phyloP scores from a whole-genome alignment of 306 rosid genomes.

The Prunus davidiana region DNA sequence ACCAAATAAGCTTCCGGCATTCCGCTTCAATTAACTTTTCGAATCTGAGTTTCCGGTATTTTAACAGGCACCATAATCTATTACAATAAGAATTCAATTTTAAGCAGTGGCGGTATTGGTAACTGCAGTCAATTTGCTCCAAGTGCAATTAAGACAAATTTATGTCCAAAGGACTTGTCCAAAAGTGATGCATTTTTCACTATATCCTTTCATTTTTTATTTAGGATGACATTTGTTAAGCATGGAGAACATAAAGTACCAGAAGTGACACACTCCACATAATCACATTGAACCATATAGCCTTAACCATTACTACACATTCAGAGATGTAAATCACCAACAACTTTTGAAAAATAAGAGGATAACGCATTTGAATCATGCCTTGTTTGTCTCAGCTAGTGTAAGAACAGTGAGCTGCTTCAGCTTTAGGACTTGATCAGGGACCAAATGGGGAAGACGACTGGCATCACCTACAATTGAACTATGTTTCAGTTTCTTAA shows the following conservation, averaged over 20 bases:
- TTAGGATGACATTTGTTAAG: neutral
- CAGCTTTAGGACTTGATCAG: conserved; percentile 84
- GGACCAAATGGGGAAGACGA: conserved; percentile 52
- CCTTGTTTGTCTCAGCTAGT: conserved; percentile 88
- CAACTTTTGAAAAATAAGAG: neutral
- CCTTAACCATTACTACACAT: conserved; percentile 9
- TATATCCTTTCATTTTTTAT: neutral
- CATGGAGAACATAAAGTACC: neutral
- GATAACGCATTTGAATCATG: conserved; percentile 17
- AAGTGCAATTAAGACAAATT: neutral
- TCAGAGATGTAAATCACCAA: conserved; percentile 8
- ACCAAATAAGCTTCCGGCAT: neutral
- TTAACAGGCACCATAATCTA: neutral
- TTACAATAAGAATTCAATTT: neutral
- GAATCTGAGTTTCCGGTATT: neutral
- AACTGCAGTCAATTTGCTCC: neutral
- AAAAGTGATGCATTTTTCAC: neutral
- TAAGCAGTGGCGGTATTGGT: neutral
- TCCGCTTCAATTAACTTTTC: neutral
- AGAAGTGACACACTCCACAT: neutral
- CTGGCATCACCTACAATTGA: conserved; percentile 55
- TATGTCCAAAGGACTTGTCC: neutral
- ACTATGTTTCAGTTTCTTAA: conserved; percentile 6
- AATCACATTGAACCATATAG: neutral
- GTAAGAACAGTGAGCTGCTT: conserved; percentile 98